A percentile compares a stretch with the other conserved stretches of the same genome.
phyloP scores from a whole-genome alignment of 495 filamentous ascomycete genomes.

The Thozetella sp. region DNA sequence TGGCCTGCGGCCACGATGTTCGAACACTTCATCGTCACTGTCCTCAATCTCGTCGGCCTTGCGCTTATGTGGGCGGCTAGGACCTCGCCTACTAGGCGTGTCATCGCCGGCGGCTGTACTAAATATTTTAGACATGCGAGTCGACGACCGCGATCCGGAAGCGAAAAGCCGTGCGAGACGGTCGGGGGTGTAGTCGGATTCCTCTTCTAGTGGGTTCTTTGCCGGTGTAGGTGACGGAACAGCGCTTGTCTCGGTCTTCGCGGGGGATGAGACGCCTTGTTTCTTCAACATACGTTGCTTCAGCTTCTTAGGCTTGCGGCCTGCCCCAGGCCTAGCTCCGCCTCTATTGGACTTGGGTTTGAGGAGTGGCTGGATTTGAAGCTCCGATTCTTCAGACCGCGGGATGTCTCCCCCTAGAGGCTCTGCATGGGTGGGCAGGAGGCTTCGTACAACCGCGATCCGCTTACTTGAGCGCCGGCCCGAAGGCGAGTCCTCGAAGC shows the following conservation, averaged over 20 bases:
- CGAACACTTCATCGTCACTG: slow-evolving; percentile 1
- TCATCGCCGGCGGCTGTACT: not conserved
- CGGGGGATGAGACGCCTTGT: not conserved
- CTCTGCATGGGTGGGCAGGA: not conserved
- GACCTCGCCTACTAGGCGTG: not conserved
- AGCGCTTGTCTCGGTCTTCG: not conserved
- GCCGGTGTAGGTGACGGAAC: not conserved
- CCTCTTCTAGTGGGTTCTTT: not conserved
- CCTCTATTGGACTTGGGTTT: slow-evolving; percentile 23
- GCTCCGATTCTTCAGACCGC: not conserved
- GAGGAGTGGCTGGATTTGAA: not conserved
- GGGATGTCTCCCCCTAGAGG: not conserved
- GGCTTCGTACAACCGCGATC: not conserved
- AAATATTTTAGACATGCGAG: not conserved
- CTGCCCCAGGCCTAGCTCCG: slow-evolving; percentile 30
- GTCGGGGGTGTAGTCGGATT: not conserved
- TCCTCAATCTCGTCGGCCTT: slow-evolving; percentile 4
- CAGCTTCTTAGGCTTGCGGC: slow-evolving; percentile 24
- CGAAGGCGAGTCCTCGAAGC: not conserved
- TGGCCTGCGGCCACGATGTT: not conserved
- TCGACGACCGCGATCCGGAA: not conserved
- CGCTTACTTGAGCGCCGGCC: not conserved
- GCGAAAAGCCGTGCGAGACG: not conserved
- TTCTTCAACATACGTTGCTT: not conserved
- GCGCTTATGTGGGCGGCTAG: slow-evolving; percentile 3